Conservation (phyloP, 192 early-diverging fungal genomes). For the Coemansia erecta region DNA sequence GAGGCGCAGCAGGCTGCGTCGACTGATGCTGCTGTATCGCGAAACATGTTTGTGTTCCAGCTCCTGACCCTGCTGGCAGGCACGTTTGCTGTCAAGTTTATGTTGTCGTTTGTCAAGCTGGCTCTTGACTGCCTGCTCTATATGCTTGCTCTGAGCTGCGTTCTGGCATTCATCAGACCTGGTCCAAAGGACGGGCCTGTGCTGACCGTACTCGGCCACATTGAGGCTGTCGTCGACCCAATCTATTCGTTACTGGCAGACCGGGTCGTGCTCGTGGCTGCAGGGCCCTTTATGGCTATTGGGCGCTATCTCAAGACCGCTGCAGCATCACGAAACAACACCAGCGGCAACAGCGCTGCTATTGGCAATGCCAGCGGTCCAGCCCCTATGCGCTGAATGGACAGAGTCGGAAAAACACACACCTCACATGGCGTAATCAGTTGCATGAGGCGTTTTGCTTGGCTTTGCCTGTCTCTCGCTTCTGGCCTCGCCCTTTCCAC, state of each 20-base stretch:
- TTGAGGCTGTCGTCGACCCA: conserved; percentile 39
- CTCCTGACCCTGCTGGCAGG: conserved; percentile 22
- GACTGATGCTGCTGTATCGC: not conserved
- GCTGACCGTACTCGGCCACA: conserved; percentile 24
- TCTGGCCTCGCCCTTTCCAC: no score
- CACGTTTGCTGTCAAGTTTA: conserved; percentile 16
- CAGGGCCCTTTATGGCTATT: conserved; percentile 18
- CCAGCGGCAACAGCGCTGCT: no score
- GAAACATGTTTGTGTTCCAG: conserved; percentile 30
- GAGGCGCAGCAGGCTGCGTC: not conserved
- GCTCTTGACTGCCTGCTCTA: conserved; percentile 30
- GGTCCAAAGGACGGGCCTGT: conserved; percentile 28
- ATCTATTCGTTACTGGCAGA: conserved; percentile 29
- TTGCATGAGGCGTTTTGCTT: no score
- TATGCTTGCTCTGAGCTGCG: conserved; percentile 18
- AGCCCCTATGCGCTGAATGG: conserved; percentile 3
- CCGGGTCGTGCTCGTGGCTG: conserved; percentile 14
- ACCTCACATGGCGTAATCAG: not conserved
- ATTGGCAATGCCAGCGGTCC: not conserved
- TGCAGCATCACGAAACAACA: not conserved
- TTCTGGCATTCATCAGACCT: conserved; percentile 26
- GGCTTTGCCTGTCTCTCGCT: no score
- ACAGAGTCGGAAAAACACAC: no score
- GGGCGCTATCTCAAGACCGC: conserved; percentile 16
- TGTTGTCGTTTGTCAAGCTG: conserved; percentile 32